Conservation (phyloP, 306 rosid species). For the Inga oerstediana region DNA sequence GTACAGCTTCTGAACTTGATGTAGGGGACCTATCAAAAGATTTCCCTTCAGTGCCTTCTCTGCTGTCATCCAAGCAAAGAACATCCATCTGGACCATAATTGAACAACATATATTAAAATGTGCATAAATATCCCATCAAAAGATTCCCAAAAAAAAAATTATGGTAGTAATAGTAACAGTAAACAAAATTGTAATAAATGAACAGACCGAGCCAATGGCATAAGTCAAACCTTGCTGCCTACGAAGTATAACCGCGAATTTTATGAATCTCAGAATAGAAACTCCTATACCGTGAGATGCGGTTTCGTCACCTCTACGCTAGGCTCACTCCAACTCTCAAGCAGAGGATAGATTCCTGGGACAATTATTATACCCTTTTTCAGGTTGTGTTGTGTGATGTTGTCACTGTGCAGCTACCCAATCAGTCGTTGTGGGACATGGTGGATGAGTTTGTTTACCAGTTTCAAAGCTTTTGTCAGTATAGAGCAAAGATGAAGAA, state of each 20-base stretch:
- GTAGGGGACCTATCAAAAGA: constrained; percentile 12
- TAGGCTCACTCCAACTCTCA: constrained; percentile 80
- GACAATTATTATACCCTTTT: constrained; percentile 90
- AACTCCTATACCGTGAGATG: constrained; percentile 82
- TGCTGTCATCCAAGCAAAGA: constrained; percentile 35
- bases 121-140: constrained; percentile 14
- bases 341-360: constrained; percentile 95
- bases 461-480: constrained; percentile 97
- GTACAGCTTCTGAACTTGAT: not conserved
- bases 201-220: constrained; percentile 18
- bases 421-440: constrained; percentile 99
- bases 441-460: constrained; percentile 97
- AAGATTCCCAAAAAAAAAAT: not conserved
- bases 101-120: constrained; percentile 23
- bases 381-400: constrained; percentile 93
- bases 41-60: constrained; percentile 32
- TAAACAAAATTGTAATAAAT: not conserved
- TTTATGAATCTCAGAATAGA: constrained; percentile 6
- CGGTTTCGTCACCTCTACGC: constrained; percentile 98
- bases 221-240: constrained; percentile 6
- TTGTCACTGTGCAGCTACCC: constrained; percentile 94
- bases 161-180: not conserved
- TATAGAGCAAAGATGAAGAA: constrained; percentile 92
- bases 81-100: constrained; percentile 33
- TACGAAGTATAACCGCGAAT: not conserved